Base-by-base conservation (phyloP, 768 basidiomycete genomes). In the Rubroboletus satanas region DNA sequence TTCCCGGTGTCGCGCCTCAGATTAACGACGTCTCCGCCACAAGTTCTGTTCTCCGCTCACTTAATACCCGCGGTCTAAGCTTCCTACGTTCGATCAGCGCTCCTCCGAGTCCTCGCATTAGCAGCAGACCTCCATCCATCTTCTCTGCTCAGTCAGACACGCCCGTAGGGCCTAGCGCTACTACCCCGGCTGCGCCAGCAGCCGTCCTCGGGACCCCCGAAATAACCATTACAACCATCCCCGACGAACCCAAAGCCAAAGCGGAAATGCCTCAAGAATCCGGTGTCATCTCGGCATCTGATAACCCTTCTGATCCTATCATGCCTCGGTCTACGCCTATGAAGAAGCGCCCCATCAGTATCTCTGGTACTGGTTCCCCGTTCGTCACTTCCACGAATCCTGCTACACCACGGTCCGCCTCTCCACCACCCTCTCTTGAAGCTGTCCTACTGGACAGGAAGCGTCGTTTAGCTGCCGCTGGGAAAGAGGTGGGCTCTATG, bases 391-490 rank as follows among this genome's bases (percentile, higher is more conserved):
- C 67, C 21, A 38, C 47, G 33, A 59, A 37, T 15, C 46, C 61
- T 17, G 43, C 58, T 15, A 26, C 49, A 2, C 68, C 76, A 9
- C 73, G 75, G 11, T 73, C 74, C 56, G 60, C 70, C 7, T 79
- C 81, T 7, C 81, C 83, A n/a, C 74, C 76, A 5, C 77, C 81
- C 10, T 79, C 84, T 33, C 74, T 88, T 15, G 88, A 88, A 64
- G 85, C 85, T 1, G 76, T 88, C 42, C 63, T 88, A 41, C 65
- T 86, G 50, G 84, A 87, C 51, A 80, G 87, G 62, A 87, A 80
- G 58, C 80, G 86, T 41, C 79, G 87, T 45, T 55, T 79, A 29
- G 65, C 56, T 12, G 66, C 65, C 1, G 66, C 52, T 36, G 66
- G 64, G 23, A 63, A 52, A 52, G 66, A 63, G 35, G 32, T 18